A percentile compares a stretch with the other conserved stretches of the same genome.
Evolutionary conservation across 129 eudicot genomes (phyloP).

Genomic region (Tagetes patula): DNA sequence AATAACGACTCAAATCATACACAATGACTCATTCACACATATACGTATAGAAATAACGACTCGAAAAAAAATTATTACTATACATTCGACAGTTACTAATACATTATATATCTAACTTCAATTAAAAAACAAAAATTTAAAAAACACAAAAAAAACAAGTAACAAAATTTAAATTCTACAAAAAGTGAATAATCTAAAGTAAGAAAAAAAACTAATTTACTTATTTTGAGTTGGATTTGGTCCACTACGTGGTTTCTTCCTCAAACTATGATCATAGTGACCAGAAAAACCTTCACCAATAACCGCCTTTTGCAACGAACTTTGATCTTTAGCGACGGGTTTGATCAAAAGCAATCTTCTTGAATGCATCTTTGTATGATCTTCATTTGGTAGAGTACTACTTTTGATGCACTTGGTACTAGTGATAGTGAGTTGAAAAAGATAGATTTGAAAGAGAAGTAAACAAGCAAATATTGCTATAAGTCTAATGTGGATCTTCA

Average conservation of each 20-base stretch:
- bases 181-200: not conserved
- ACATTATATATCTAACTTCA: constrained; percentile 6
- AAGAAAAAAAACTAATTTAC: constrained; percentile 9
- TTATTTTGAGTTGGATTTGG: constrained; percentile 42
- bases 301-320: constrained; percentile 23
- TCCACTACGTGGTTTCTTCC: constrained; percentile 43
- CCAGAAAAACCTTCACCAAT: not conserved
- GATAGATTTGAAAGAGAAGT: constrained; percentile 24
- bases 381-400: constrained; percentile 16
- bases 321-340: constrained; percentile 14
- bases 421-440: constrained; percentile 8
- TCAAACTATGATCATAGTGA: constrained; percentile 25
- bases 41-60: not conserved
- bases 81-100: not conserved
- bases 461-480: constrained; percentile 30
- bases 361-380: constrained; percentile 23
- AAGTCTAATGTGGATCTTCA: constrained; percentile 31
- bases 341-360: constrained; percentile 26
- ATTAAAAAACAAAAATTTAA: not conserved
- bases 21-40: not conserved
- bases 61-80: constrained; percentile 1
- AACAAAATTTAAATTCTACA: constrained; percentile 21
- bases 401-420: constrained; percentile 15
- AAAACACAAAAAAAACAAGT: not conserved
- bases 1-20: too few species aligned